Conservation (phyloP, 2,329 filamentous ascomycete genomes). For the Hypoxylon sp. region DNA sequence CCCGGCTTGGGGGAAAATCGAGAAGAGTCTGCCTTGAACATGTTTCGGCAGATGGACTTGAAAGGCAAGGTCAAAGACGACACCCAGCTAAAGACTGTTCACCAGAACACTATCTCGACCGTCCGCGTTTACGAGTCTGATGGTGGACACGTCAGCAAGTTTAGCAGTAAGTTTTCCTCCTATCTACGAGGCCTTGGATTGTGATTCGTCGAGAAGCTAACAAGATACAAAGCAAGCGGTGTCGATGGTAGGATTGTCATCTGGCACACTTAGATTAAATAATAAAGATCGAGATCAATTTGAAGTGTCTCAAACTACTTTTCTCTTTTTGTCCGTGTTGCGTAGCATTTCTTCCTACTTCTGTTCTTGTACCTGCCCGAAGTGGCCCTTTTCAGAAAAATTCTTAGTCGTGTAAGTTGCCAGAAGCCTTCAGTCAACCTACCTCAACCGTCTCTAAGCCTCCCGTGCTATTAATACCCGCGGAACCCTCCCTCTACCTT, state of each 20-base stretch:
- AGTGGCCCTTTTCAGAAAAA: background rate
- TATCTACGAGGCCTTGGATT: slow-evolving; percentile 31
- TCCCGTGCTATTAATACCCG: slow-evolving; percentile 29
- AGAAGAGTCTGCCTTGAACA: slow-evolving; percentile 95
- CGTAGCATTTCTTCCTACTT: slow-evolving; percentile 24
- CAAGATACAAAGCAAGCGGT: slow-evolving; percentile 73
- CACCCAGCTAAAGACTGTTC: slow-evolving; percentile 92
- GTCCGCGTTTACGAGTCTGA: slow-evolving; percentile 80
- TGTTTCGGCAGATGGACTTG: slow-evolving; percentile 99
- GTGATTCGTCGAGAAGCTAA: slow-evolving; percentile 48
- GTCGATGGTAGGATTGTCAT: slow-evolving; percentile 87
- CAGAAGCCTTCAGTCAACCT: slow-evolving; percentile 25
- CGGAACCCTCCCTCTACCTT: background rate
- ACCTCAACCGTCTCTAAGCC: background rate
- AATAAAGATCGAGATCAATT: slow-evolving; percentile 27
- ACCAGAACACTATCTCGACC: slow-evolving; percentile 95
- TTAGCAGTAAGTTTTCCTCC: slow-evolving; percentile 79
- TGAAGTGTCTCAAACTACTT: slow-evolving; percentile 23
- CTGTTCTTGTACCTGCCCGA: slow-evolving; percentile 32
- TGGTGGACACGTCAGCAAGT: slow-evolving; percentile 76
- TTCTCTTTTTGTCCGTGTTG: slow-evolving; percentile 16
- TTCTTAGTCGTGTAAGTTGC: slow-evolving; percentile 16
- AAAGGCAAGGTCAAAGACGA: slow-evolving; percentile 94
- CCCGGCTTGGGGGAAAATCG: slow-evolving; percentile 72
- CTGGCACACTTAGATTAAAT: slow-evolving; percentile 72